phyloP scores from a whole-genome alignment of 805 yeast genomes.

The Saccharomycopsis fibuligera region DNA sequence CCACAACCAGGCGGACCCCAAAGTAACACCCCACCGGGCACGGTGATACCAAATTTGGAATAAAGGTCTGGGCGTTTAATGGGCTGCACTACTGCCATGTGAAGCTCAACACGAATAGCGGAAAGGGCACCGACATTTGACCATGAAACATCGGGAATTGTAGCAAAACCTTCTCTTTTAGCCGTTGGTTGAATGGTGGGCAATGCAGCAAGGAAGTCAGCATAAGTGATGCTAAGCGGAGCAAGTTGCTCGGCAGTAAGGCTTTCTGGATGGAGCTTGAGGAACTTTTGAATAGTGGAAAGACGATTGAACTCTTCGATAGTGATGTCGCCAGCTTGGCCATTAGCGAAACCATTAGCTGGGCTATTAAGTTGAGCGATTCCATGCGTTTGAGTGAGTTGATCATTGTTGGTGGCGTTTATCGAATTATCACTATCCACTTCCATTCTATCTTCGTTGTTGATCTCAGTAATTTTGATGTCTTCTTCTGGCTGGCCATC shows the following conservation, averaged over 20 bases:
- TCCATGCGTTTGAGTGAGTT: not conserved
- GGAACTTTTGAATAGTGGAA: slow-evolving; percentile 68
- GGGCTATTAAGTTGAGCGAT: not conserved
- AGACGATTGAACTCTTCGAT: slow-evolving; percentile 27
- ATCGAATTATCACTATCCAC: not conserved
- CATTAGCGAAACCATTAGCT: not conserved
- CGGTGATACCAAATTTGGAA: slow-evolving; percentile 85
- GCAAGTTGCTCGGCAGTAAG: slow-evolving; percentile 68
- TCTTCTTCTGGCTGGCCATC: not conserved
- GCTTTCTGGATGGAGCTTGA: slow-evolving; percentile 71
- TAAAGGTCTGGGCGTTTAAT: slow-evolving; percentile 87
- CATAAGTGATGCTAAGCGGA: slow-evolving; percentile 67
- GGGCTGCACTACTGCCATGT: slow-evolving; percentile 97
- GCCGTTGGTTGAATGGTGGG: slow-evolving; percentile 97
- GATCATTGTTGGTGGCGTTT: not conserved
- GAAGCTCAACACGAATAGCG: slow-evolving; percentile 77
- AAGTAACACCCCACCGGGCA: slow-evolving; percentile 93
- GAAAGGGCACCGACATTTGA: slow-evolving; percentile 85
- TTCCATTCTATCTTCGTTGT: slow-evolving; percentile 8
- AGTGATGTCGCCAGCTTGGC: not conserved
- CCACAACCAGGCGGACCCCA: slow-evolving; percentile 99
- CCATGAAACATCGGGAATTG: slow-evolving; percentile 98
- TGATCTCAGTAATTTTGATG: slow-evolving; percentile 1
- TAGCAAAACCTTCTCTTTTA: slow-evolving; percentile 96
- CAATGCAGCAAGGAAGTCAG: slow-evolving; percentile 77